Conservation (phyloP, 75 land plant species). For the Adiantum capillusveneris region DNA sequence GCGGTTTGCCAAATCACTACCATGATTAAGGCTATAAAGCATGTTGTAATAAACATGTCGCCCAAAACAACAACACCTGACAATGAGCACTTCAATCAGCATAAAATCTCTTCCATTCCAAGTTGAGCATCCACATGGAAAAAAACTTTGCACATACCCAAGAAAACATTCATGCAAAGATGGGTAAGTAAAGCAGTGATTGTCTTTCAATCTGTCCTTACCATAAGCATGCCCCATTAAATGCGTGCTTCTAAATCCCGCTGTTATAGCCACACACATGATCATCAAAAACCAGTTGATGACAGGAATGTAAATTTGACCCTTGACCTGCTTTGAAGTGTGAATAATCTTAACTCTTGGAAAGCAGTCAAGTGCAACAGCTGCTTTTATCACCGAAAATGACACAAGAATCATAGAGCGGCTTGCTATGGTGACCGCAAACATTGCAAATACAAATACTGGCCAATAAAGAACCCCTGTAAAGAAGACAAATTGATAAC, state of each 20-base stretch:
- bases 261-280: constrained; percentile 69
- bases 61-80: constrained; percentile 93
- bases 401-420: constrained; percentile 90
- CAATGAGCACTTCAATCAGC: neutral
- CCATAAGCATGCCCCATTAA: constrained; percentile 82
- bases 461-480: constrained; percentile 42
- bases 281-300: constrained; percentile 76
- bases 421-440: constrained; percentile 87
- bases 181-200: no score
- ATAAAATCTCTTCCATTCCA: no score
- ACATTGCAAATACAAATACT: constrained; percentile 60
- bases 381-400: constrained; percentile 74
- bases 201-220: constrained; percentile 11
- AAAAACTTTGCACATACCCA: no score
- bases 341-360: constrained; percentile 84
- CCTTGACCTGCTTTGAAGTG: constrained; percentile 67
- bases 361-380: constrained; percentile 70
- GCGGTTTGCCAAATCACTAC: constrained; percentile 94
- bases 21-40: constrained; percentile 79
- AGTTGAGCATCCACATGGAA: no score
- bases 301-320: constrained; percentile 89
- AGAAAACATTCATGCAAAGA: no score
- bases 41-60: constrained; percentile 89
- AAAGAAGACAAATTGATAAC: no score
- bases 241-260: constrained; percentile 64